Percentiles rank a stretch among this genome's conserved stretches.
phyloP scores from a whole-genome alignment of 1,139 yeast species.

The Suhomyces anneliseae region DNA sequence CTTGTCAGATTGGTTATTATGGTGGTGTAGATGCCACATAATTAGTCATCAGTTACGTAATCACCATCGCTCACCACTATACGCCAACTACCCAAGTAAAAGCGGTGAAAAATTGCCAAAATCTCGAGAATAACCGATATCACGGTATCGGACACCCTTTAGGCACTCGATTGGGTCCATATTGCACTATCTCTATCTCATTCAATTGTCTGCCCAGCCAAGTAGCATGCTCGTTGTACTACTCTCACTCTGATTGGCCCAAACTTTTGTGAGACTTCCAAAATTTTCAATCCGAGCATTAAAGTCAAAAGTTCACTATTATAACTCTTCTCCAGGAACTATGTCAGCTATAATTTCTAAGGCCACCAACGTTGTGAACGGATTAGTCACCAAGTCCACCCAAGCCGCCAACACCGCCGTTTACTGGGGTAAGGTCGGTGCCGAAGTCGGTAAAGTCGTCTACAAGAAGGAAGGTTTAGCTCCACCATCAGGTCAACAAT shows the following conservation, averaged over 20 bases:
- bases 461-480: conserved; percentile 90
- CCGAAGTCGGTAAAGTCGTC: conserved; percentile 85
- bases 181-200: too few species aligned
- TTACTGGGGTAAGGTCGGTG: conserved; percentile 90
- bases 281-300: conserved; percentile 8
- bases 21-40: too few species aligned
- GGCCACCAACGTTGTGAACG: conserved; percentile 46
- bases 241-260: conserved; percentile 8
- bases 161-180: too few species aligned
- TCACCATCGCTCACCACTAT: neutral
- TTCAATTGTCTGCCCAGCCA: too few species aligned
- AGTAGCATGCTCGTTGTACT: neutral
- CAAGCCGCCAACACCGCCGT: conserved; percentile 50
- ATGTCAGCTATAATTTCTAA: conserved; percentile 53
- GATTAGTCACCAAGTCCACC: conserved; percentile 39
- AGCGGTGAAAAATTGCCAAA: too few species aligned
- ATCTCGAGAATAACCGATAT: too few species aligned
- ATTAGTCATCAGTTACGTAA: neutral
- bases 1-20: too few species aligned
- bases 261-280: conserved; percentile 7
- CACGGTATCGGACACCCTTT: too few species aligned
- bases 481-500: conserved; percentile 80
- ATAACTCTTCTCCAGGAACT: conserved; percentile 4
- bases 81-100: too few species aligned
- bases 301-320: neutral